Base-by-base conservation (phyloP, 306 rosid genomes). In the Leucaena leucocephala region DNA sequence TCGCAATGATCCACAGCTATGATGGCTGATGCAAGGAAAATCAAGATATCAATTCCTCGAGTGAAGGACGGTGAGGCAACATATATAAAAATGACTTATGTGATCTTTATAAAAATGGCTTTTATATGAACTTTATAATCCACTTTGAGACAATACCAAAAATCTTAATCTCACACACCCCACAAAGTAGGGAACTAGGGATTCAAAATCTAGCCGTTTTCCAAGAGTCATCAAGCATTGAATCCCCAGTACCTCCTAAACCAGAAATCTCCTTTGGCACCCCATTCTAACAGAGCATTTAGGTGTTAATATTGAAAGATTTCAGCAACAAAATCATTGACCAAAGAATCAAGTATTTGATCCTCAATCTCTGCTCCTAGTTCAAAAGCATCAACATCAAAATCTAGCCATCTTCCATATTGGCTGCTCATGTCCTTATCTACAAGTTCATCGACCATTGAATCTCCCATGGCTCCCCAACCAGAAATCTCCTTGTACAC, bases 361-460 rank as follows among this genome's bases (percentile, higher is more conserved):
- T 80, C 86, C 84, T 83, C 94, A 62, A 95, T 77, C 80, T 93
- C 98, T n/a, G 77, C 79, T 21, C 96, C 98, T 0, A 91, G 71
- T 36, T 71, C 83, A 84, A 76, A 91, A 78, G 81, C 89, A 79
- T 95, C 94, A 8, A 78, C 82, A 65, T 90, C 96, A 71, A 81
- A 95, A 69, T 91, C 94, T 21, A 89, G 82, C 98, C 98, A 95
- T 71, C 84, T 90, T 77, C 94, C 98, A 72, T 78, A 78, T 39
- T 86, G 80, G 85, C 85, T 87, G 82, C 94, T 90, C 97, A 95
- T 95, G 86, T 95, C 98, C 82, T 85, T 90, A 81, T 86, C 92
- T 79, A 95, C 97, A 49, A 95, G 93, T 74, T 91, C 98, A 72
- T 92, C 97, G 2, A 94, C 98, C 97, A 91, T 92, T 44, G 89